Evolutionary conservation across 2,329 filamentous ascomycete genomes (phyloP).

Genomic region (Ceratocystis harringtonii): DNA sequence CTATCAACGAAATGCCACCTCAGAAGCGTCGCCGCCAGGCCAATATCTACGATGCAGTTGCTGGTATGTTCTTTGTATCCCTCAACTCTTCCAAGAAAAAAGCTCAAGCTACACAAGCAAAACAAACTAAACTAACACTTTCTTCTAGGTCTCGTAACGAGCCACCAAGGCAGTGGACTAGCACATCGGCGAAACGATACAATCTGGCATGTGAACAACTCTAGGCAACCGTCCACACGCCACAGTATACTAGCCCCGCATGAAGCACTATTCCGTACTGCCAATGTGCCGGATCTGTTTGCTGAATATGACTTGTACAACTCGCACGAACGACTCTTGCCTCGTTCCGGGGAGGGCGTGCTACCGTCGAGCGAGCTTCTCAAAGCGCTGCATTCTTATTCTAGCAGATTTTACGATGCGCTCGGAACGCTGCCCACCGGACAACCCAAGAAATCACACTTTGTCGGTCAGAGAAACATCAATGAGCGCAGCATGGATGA

Average conservation of each 20-base stretch:
- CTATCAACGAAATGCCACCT: background rate
- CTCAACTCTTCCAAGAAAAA: background rate
- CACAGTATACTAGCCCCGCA: conserved; percentile 42
- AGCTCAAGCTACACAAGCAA: background rate
- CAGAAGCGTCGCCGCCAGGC: conserved; percentile 25
- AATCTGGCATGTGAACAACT: background rate
- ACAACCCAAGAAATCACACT: conserved; percentile 13
- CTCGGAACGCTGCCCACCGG: conserved; percentile 21
- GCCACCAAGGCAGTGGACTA: conserved; percentile 3
- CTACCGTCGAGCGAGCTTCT: conserved; percentile 57
- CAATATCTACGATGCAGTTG: conserved; percentile 59
- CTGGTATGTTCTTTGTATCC: conserved; percentile 33
- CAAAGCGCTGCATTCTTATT: conserved; percentile 52
- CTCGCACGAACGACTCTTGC: conserved; percentile 42
- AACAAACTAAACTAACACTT: background rate
- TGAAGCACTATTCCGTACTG: conserved; percentile 52
- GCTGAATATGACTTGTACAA: conserved; percentile 59
- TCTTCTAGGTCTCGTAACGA: conserved; percentile 13
- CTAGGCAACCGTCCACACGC: background rate
- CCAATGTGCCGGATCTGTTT: conserved; percentile 49
- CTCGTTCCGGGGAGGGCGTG: conserved; percentile 28
- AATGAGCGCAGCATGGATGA: conserved; percentile 57
- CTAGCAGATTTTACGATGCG: conserved; percentile 48
- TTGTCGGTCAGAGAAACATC: conserved; percentile 23
- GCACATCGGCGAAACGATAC: background rate